Percentiles rank a stretch among this genome's conserved stretches.
Conservation (phyloP, 805 yeast genomes). For the Metahyphopichia silvanorum region DNA sequence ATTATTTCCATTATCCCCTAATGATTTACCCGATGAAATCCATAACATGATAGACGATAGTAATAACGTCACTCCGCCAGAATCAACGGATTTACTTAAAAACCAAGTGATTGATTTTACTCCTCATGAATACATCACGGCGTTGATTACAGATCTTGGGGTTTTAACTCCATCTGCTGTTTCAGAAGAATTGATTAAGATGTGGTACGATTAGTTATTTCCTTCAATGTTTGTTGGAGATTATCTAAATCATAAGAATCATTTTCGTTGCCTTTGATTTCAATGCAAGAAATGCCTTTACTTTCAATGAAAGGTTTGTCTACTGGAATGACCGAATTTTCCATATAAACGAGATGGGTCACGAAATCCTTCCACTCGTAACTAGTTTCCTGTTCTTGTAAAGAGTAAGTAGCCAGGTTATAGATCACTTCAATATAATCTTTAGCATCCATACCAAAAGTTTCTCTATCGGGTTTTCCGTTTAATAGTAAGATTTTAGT, state of each 20-base stretch:
- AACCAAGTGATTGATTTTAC: slow-evolving; percentile 75
- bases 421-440: slow-evolving; percentile 57
- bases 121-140: slow-evolving; percentile 93
- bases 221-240: slow-evolving; percentile 21
- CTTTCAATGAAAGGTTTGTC: slow-evolving; percentile 36
- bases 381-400: slow-evolving; percentile 13
- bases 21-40: slow-evolving; percentile 68
- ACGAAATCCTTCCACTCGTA: slow-evolving; percentile 46
- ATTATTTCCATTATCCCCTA: slow-evolving; percentile 89
- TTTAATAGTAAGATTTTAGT: slow-evolving; percentile 65
- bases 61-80: no score
- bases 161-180: slow-evolving; percentile 97
- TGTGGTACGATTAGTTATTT: slow-evolving; percentile 96
- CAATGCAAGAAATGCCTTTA: slow-evolving; percentile 47
- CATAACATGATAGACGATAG: slow-evolving; percentile 16
- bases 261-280: slow-evolving; percentile 25
- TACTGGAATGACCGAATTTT: slow-evolving; percentile 48
- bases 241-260: slow-evolving; percentile 42
- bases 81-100: slow-evolving; percentile 16
- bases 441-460: slow-evolving; percentile 59
- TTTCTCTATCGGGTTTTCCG: slow-evolving; percentile 78
- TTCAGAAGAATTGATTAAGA: slow-evolving; percentile 95
- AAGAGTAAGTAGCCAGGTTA: slow-evolving; percentile 55
- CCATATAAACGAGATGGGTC: slow-evolving; percentile 61
- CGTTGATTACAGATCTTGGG: slow-evolving; percentile 93